These are phyloP conservation scores for Quercus mongolica DNA, from an alignment of 306 rosid genomes.

Conservation along the genomic window DNA sequence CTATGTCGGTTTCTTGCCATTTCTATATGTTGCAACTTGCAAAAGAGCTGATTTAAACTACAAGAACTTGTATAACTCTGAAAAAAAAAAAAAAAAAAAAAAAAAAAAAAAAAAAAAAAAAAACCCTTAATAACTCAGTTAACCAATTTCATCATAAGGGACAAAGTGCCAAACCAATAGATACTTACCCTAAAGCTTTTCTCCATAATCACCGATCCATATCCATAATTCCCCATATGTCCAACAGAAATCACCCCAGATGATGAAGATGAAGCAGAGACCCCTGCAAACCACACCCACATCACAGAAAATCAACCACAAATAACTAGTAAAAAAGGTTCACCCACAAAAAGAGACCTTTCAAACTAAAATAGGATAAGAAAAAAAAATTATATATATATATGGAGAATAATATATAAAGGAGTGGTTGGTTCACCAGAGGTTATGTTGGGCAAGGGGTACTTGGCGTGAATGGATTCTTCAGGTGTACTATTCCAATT, in stretches of 20 bases:
- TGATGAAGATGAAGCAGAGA: conserved; percentile 54
- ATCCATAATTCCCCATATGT: conserved; percentile 69
- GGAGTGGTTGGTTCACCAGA: conserved; percentile 30
- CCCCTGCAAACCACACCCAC: conserved; percentile 26
- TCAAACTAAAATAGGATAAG: no score
- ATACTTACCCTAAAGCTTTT: conserved; percentile 82
- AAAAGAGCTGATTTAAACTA: background rate
- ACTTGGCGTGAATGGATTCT: conserved; percentile 38
- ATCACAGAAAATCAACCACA: background rate
- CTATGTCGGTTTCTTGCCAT: conserved; percentile 9
- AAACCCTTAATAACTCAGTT: background rate
- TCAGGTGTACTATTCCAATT: conserved; percentile 47
- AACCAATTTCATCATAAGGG: background rate
- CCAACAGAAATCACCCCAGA: conserved; percentile 52
- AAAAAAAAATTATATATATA: no score
- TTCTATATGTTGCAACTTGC: conserved; percentile 4
- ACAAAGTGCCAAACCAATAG: background rate
- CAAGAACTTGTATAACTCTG: background rate
- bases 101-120: no score
- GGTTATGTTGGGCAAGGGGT: conserved; percentile 34
- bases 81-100: no score
- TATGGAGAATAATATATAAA: background rate
- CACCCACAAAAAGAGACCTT: background rate
- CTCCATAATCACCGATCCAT: conserved; percentile 73
- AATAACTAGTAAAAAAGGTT: background rate